phyloP scores from a whole-genome alignment of 2,329 filamentous ascomycete species.

The Aureobasidium sp. region DNA sequence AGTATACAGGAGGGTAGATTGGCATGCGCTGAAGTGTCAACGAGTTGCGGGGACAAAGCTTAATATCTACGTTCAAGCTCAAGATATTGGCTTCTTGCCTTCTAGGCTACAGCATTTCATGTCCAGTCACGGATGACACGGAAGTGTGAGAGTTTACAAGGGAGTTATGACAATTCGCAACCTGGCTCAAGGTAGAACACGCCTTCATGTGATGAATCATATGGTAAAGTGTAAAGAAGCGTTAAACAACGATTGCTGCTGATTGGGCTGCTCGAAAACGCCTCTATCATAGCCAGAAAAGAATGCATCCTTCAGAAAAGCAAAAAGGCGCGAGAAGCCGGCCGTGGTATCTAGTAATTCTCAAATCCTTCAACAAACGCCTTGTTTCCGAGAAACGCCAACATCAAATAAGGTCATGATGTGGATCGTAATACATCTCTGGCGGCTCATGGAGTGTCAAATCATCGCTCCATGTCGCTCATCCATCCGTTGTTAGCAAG shows the following conservation, averaged over 20 bases:
- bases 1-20: not conserved
- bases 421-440: slow-evolving; percentile 1
- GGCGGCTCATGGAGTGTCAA: not conserved
- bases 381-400: slow-evolving; percentile 12
- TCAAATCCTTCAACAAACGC: slow-evolving; percentile 14
- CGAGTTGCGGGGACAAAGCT: not conserved
- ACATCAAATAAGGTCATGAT: slow-evolving; percentile 4
- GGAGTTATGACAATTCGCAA: not conserved
- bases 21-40: not conserved
- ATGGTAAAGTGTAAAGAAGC: not conserved
- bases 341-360: slow-evolving; percentile 14
- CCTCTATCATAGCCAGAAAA: slow-evolving; percentile 4
- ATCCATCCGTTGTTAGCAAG: slow-evolving; percentile 7
- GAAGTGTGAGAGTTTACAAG: not conserved
- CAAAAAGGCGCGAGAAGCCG: slow-evolving; percentile 6
- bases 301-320: slow-evolving; percentile 2
- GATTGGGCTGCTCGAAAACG: not conserved
- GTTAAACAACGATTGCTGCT: not conserved
- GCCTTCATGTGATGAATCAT: not conserved
- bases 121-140: not conserved
- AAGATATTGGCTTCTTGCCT: not conserved
- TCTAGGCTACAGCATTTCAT: not conserved
- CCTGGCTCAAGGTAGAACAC: not conserved
- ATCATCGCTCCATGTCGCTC: slow-evolving; percentile 2
- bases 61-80: not conserved